These are phyloP conservation scores for Pleurotus ostreatus DNA, from an alignment of 768 basidiomycete species.

Conservation along the genomic window DNA sequence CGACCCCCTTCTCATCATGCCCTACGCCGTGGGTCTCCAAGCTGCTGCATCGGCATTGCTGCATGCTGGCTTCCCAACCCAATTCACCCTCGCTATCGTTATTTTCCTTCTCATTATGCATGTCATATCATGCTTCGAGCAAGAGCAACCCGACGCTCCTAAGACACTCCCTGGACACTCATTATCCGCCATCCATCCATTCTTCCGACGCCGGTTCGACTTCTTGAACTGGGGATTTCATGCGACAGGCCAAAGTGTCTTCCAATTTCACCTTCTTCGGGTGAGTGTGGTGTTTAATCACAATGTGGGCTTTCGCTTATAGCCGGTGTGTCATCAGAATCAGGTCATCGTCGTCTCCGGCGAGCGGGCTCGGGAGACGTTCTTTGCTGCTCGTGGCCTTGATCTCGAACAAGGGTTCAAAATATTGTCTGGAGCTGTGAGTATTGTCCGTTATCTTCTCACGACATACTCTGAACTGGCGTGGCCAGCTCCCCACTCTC, in stretches of 20 bases:
- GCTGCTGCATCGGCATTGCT: conserved; percentile 45
- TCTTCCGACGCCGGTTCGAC: conserved; percentile 67
- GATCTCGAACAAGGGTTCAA: conserved; percentile 80
- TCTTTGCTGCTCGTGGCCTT: conserved; percentile 66
- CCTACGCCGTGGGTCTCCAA: conserved; percentile 47
- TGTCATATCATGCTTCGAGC: conserved; percentile 41
- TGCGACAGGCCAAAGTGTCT: conserved; percentile 59
- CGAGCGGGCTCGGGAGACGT: conserved; percentile 61
- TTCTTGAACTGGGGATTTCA: conserved; percentile 72
- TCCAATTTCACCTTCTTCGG: conserved; percentile 65
- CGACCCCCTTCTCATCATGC: conserved; percentile 37
- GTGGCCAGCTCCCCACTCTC: conserved; percentile 65
- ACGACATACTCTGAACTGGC: background rate
- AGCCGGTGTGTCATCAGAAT: conserved; percentile 39
- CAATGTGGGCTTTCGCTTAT: conserved; percentile 9
- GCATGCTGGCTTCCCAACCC: conserved; percentile 45
- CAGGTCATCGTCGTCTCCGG: conserved; percentile 76
- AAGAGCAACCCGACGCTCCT: conserved; percentile 49
- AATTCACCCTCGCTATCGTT: conserved; percentile 44
- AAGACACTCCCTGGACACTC: conserved; percentile 53
- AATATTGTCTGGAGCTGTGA: conserved; percentile 72
- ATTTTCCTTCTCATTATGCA: conserved; percentile 43
- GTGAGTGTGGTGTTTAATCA: conserved; percentile 34
- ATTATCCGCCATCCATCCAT: conserved; percentile 56
- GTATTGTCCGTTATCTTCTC: conserved; percentile 21